Evolutionary conservation across 495 filamentous ascomycete species (phyloP).

Genomic region (Tuber umbilicatum): DNA sequence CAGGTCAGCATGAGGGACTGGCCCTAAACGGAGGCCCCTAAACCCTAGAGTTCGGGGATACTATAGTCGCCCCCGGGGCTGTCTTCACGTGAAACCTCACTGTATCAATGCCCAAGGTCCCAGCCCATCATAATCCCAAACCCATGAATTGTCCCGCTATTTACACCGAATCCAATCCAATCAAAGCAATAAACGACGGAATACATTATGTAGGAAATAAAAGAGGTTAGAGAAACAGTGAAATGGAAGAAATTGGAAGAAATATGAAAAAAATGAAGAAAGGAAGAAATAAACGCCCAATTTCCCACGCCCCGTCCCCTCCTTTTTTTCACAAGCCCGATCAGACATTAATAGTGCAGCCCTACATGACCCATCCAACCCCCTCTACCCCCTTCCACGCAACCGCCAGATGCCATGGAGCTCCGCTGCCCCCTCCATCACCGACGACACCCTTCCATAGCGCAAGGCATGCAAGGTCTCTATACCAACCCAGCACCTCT

Average conservation of each 20-base stretch:
- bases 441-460: slow-evolving; percentile 33
- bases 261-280: slow-evolving; percentile 13
- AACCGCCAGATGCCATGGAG: slow-evolving; percentile 29
- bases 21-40: background rate
- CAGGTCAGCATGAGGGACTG: background rate
- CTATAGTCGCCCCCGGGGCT: background rate
- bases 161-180: background rate
- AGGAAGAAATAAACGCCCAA: slow-evolving; percentile 20
- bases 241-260: slow-evolving; percentile 10
- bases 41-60: background rate
- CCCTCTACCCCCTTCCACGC: slow-evolving; percentile 36
- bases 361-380: slow-evolving; percentile 29
- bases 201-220: slow-evolving; percentile 2
- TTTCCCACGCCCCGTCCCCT: slow-evolving; percentile 23
- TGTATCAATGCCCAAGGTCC: background rate
- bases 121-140: background rate
- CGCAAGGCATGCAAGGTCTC: slow-evolving; percentile 28
- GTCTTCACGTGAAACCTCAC: background rate
- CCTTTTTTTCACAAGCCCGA: slow-evolving; percentile 15
- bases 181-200: background rate
- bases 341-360: slow-evolving; percentile 16
- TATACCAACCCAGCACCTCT: slow-evolving; percentile 24
- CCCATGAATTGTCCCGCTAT: background rate
- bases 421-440: slow-evolving; percentile 22
- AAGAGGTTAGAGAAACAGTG: background rate